These are phyloP conservation scores for Spergularia marina DNA, from an alignment of 148 eudicot genomes.

Conservation along the genomic window DNA sequence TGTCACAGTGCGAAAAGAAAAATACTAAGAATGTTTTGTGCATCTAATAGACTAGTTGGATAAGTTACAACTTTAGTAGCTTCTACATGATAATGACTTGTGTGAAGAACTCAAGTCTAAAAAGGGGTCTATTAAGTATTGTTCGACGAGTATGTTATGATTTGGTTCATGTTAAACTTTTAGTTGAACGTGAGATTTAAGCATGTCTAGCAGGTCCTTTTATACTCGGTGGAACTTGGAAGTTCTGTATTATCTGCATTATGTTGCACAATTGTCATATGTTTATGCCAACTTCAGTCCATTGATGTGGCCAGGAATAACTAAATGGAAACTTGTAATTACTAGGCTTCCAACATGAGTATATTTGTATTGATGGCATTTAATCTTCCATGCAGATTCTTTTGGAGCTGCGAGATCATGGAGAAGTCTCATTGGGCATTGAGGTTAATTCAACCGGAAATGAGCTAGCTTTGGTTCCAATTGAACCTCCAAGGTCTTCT, in stretches of 20 bases:
- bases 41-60: too few species aligned
- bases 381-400: slow-evolving; percentile 52
- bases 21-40: too few species aligned
- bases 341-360: slow-evolving; percentile 2
- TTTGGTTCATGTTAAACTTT: not conserved
- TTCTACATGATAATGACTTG: not conserved
- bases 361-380: slow-evolving; percentile 17
- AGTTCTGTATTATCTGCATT: not conserved
- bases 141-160: not conserved
- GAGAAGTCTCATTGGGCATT: slow-evolving; percentile 32
- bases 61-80: too few species aligned
- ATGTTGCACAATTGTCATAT: not conserved
- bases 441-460: slow-evolving; percentile 64
- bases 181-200: not conserved
- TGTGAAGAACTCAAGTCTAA: not conserved
- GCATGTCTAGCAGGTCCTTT: not conserved
- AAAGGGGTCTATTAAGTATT: not conserved
- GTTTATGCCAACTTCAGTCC: not conserved
- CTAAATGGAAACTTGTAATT: not conserved
- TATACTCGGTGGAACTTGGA: not conserved
- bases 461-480: slow-evolving; percentile 79
- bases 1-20: too few species aligned
- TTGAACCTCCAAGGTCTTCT: slow-evolving; percentile 78
- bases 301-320: not conserved
- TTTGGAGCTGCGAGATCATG: slow-evolving; percentile 53